Conservation (phyloP, 352 stramenopile species). For the Phytophthora boehmeriae region DNA sequence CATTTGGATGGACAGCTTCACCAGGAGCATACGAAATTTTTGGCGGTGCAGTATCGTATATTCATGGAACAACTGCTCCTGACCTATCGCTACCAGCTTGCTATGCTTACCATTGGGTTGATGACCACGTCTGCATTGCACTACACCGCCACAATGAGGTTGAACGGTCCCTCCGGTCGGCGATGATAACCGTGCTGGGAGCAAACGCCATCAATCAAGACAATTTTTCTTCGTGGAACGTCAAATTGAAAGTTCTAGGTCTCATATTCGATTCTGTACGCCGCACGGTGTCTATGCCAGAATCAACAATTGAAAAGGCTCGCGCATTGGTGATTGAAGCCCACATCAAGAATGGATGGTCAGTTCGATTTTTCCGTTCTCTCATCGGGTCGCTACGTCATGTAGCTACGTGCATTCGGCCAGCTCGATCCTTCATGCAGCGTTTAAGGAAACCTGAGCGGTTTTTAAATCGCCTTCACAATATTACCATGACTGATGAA, state of each 20-base stretch:
- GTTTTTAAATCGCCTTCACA: background rate
- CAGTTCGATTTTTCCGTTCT: too few relatives aligned
- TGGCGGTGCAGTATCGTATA: constrained; percentile 2
- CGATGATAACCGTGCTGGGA: constrained; percentile 6
- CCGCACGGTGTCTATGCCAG: constrained; percentile 3
- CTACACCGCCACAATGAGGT: background rate
- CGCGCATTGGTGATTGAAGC: background rate
- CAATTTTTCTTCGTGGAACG: constrained; percentile 14
- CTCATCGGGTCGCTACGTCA: constrained; percentile 11
- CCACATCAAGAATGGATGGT: background rate
- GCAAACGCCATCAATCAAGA: constrained; percentile 8
- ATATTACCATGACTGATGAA: background rate
- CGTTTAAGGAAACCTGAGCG: background rate
- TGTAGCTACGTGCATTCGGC: constrained; percentile 17
- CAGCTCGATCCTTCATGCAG: constrained; percentile 6
- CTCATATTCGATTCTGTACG: constrained; percentile 3
- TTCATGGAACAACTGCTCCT: background rate
- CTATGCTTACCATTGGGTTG: constrained; percentile 17
- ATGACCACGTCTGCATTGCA: constrained; percentile 4
- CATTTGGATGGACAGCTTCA: constrained; percentile 14
- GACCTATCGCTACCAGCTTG: background rate
- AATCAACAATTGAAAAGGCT: constrained; percentile 1
- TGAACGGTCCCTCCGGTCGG: constrained; percentile 8
- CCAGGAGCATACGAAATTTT: constrained; percentile 14
- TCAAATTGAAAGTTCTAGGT: background rate